A percentile compares a stretch with the other conserved stretches of the same genome.
phyloP scores from a whole-genome alignment of 2,329 filamentous ascomycete species.

The Didymella lethalis region DNA sequence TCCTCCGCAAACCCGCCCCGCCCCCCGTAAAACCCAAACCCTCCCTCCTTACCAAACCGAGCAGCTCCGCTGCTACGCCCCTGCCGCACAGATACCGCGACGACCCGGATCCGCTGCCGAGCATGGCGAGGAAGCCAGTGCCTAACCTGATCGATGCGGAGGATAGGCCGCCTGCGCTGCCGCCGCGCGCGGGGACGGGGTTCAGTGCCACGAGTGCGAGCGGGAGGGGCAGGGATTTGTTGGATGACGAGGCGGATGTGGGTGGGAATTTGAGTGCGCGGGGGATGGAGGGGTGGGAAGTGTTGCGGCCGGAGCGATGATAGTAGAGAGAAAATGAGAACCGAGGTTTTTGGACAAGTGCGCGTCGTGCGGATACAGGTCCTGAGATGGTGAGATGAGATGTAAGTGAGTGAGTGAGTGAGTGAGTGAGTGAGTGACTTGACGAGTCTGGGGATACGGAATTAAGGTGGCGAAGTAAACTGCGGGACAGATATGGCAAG shows the following conservation, averaged over 20 bases:
- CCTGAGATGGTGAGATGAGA: no score
- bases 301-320: conserved; percentile 39
- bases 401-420: no score
- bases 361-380: no score
- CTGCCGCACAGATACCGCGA: conserved; percentile 38
- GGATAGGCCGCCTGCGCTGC: conserved; percentile 38
- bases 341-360: no score
- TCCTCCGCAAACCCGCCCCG: conserved; percentile 46
- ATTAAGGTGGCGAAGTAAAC: no score
- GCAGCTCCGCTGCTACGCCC: conserved; percentile 18
- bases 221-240: conserved; percentile 14
- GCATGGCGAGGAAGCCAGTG: conserved; percentile 33
- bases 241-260: conserved; percentile 49
- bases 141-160: conserved; percentile 33
- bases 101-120: conserved; percentile 16
- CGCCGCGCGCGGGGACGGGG: conserved; percentile 44
- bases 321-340: no score
- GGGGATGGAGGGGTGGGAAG: conserved; percentile 51
- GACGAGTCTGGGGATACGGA: no score
- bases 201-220: conserved; percentile 26
- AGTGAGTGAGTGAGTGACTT: no score
- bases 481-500: no score
- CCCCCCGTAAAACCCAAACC: conserved; percentile 45
- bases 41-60: conserved; percentile 32
- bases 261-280: conserved; percentile 7